Evolutionary conservation across 768 basidiomycete species (phyloP), one percentile per base, ranked within the genome.

Genomic region (Coprinopsis cinerea): DNA sequence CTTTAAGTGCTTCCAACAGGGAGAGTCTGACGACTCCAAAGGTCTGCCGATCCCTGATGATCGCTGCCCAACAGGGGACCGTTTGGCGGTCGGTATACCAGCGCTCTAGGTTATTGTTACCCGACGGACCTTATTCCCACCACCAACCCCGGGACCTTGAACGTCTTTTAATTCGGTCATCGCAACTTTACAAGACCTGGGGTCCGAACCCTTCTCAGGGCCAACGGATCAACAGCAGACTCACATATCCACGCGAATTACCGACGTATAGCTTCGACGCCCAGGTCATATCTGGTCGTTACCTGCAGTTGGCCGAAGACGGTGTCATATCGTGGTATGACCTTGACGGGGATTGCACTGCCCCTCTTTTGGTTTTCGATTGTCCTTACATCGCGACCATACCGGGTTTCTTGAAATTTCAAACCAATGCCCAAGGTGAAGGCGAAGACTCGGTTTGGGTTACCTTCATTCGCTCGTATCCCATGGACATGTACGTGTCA

Each of bases 301-400:
- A 60, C 45, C 53, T 62, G n/a, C 55, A 57, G 46, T 15, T 62
- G 13, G 57, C 54, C 1, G 49, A 59, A 27, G 23, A 37, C 17
- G 45, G 49, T 46, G 55, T 51, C 13, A 48, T 62, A 39, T 55
- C 56, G 23, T 62, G 61, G 59, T 62, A 59, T 40, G 59, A 62
- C 44, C 55, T 62, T 18, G 59, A 62, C 44, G 42, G 42, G 39
- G 54, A 60, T 26, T 49, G 52, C 24, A 28, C 20, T 27, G 53
- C 34, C 15, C 56, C 61, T 4, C 47, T 62, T 28, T 43, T 60
- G 48, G 49, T 34, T 34, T 62, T 59, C 48, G 49, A 56, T 23
- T 62, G 59, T 36, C 48, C 27, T 4, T 52, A 51, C 3, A 51
- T 59, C 20, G 27, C 47, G 17, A 48, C 57, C 10, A 59, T 51